Percentiles rank a stretch among this genome's conserved stretches.
phyloP scores from a whole-genome alignment of 148 eudicot genomes.

The Rhododendron ferrugineum region DNA sequence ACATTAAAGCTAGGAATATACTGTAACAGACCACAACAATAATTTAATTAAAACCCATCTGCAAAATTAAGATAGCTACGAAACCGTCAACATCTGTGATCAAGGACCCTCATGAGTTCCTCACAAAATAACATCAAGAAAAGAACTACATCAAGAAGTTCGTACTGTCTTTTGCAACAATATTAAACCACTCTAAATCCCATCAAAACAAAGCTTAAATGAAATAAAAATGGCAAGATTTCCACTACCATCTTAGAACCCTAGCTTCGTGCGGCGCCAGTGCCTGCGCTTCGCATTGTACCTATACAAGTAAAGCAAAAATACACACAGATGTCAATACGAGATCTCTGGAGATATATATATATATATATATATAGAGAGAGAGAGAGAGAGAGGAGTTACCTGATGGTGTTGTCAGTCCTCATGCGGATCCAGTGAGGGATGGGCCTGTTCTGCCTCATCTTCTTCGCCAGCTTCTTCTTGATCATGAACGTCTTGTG shows the following conservation, averaged over 20 bases:
- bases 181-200: not conserved
- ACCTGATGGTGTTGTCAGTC: slow-evolving; percentile 82
- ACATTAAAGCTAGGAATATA: not conserved
- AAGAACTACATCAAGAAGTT: not conserved
- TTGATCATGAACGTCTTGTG: slow-evolving; percentile 81
- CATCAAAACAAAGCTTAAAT: not conserved
- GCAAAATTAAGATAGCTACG: not conserved
- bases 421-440: slow-evolving; percentile 91
- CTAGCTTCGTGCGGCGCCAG: slow-evolving; percentile 70
- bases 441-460: slow-evolving; percentile 87
- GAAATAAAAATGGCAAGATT: not conserved
- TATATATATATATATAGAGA: not conserved
- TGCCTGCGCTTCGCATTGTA: slow-evolving; percentile 72
- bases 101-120: slow-evolving; percentile 3
- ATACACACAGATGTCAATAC: not conserved
- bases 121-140: not conserved
- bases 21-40: not conserved
- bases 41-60: not conserved
- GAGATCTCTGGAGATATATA: not conserved
- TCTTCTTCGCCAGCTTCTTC: slow-evolving; percentile 91
- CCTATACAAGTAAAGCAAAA: slow-evolving; percentile 13
- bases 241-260: slow-evolving; percentile 35
- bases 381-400: not conserved
- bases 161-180: not conserved
- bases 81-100: not conserved